Percentiles rank a stretch among this genome's conserved stretches.
Evolutionary conservation across 108 stramenopile genomes (phyloP).

Genomic region (Cyclotella atomus): DNA sequence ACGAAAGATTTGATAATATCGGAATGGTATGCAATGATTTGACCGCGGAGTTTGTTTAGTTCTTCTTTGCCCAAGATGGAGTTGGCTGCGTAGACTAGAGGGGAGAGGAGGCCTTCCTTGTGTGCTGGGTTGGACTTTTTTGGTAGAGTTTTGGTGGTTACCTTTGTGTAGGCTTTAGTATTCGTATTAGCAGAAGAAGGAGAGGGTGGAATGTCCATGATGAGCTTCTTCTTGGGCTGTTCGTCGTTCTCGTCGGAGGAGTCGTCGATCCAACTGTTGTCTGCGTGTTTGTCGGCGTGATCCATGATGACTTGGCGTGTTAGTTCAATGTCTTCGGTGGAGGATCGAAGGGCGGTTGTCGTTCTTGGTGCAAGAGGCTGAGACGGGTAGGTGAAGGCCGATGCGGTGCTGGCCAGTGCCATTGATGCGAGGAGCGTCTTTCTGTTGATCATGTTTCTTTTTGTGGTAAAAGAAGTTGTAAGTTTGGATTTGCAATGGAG

Average conservation of each 20-base stretch:
- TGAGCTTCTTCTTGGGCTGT: conserved; percentile 11
- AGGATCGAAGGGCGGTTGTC: neutral
- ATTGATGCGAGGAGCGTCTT: neutral
- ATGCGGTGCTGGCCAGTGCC: neutral
- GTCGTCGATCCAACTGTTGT: neutral
- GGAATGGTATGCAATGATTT: conserved; percentile 74
- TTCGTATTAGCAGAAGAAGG: conserved; percentile 3
- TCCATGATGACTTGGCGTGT: conserved; percentile 45
- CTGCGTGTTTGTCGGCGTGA: conserved; percentile 1
- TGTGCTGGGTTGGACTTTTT: conserved; percentile 10
- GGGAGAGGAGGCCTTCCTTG: conserved; percentile 76
- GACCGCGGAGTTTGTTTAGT: conserved; percentile 79
- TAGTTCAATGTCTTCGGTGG: conserved; percentile 57
- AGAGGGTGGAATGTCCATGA: conserved; percentile 47
- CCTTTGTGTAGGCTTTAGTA: conserved; percentile 10
- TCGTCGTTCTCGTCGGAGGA: neutral
- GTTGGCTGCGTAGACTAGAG: conserved; percentile 65
- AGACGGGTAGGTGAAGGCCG: neutral
- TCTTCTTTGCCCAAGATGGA: conserved; percentile 64
- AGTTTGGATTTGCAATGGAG: too few species aligned
- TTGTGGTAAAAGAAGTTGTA: too few species aligned
- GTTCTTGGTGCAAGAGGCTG: neutral
- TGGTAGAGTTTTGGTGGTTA: conserved; percentile 5
- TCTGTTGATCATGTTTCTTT: too few species aligned
- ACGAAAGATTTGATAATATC: conserved; percentile 79